phyloP scores from a whole-genome alignment of 2,329 filamentous ascomycete species.

The Ophiostoma sp. region DNA sequence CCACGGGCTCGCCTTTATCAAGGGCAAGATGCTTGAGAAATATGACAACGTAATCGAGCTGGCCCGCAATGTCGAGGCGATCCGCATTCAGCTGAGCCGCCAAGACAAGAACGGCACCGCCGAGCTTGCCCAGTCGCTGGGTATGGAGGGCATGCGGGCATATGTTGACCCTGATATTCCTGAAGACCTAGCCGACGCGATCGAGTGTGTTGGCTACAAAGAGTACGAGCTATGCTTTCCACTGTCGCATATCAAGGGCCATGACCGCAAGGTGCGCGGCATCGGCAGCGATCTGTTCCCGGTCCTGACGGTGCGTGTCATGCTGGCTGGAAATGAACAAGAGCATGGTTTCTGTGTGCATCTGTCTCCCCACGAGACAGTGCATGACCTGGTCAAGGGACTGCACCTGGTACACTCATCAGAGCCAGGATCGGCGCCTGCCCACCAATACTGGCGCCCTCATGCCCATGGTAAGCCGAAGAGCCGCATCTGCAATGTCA shows the following conservation, averaged over 20 bases:
- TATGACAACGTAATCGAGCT: constrained; percentile 24
- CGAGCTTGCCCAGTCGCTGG: constrained; percentile 21
- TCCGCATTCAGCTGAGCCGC: constrained; percentile 24
- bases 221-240: constrained; percentile 30
- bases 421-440: constrained; percentile 6
- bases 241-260: constrained; percentile 25
- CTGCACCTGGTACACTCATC: constrained; percentile 6
- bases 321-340: constrained; percentile 8
- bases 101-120: constrained; percentile 21
- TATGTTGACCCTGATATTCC: constrained; percentile 26
- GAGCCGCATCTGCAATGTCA: constrained; percentile 25
- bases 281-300: constrained; percentile 26
- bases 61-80: constrained; percentile 25
- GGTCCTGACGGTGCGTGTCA: constrained; percentile 29
- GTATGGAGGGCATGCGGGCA: constrained; percentile 25
- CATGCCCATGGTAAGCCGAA: constrained; percentile 6
- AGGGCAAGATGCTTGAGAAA: constrained; percentile 23
- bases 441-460: constrained; percentile 20
- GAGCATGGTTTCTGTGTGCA: constrained; percentile 29
- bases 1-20: constrained; percentile 21
- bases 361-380: constrained; percentile 25
- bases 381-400: constrained; percentile 11
- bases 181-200: constrained; percentile 24
- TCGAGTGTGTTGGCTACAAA: constrained; percentile 26
- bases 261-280: constrained; percentile 26